Evolutionary conservation across 2,329 filamentous ascomycete genomes (phyloP).

Genomic region (Xylaria sp.): DNA sequence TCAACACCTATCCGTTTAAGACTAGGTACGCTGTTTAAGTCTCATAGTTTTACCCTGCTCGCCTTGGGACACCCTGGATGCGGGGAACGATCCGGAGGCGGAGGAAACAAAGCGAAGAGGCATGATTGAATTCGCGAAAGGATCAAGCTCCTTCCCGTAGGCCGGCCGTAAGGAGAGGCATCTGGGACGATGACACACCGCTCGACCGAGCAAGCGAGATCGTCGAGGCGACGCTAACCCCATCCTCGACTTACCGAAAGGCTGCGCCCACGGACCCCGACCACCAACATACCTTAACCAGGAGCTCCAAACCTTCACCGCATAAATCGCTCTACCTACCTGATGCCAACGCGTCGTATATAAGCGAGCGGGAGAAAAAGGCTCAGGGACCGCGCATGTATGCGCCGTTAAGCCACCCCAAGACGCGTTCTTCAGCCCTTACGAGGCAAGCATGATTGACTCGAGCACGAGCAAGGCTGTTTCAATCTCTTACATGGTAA

Average conservation of each 20-base stretch:
- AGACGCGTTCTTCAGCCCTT: slow-evolving; percentile 1
- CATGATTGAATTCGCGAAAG: slow-evolving; percentile 11
- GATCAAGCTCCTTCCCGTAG: slow-evolving; percentile 27
- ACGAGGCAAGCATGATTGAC: slow-evolving; percentile 14
- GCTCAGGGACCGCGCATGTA: neutral
- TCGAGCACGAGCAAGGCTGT: slow-evolving; percentile 20
- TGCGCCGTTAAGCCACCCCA: slow-evolving; percentile 23
- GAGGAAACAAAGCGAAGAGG: neutral
- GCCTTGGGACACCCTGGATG: neutral
- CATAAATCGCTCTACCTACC: slow-evolving; percentile 2
- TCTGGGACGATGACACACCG: neutral
- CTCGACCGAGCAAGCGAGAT: slow-evolving; percentile 17
- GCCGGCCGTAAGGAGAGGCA: slow-evolving; percentile 7
- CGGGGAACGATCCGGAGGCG: slow-evolving; percentile 5
- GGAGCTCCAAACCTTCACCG: slow-evolving; percentile 14
- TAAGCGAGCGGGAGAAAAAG: neutral
- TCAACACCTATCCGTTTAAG: neutral
- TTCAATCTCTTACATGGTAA: neutral
- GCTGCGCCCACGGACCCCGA: slow-evolving; percentile 32
- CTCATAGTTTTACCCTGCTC: neutral
- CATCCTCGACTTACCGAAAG: slow-evolving; percentile 17
- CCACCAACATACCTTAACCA: neutral
- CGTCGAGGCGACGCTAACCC: slow-evolving; percentile 15
- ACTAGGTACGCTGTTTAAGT: slow-evolving; percentile 4
- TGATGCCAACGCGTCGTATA: slow-evolving; percentile 6